Conservation (phyloP, 768 basidiomycete species). For the Boletus rubescentipes region DNA sequence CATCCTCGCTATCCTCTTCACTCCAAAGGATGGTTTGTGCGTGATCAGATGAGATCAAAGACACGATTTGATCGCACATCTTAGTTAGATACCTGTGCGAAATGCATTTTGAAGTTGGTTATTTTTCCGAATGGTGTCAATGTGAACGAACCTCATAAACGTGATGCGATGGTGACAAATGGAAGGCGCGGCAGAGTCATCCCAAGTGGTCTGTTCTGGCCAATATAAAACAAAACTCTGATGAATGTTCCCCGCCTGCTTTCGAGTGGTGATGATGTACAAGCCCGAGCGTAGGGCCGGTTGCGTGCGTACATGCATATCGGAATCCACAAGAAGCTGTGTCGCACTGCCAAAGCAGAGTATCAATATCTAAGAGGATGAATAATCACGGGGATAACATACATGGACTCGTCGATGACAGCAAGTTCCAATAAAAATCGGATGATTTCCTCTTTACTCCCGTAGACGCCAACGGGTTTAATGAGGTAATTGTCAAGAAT, state of each 20-base stretch:
- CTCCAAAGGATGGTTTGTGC: conserved; percentile 45
- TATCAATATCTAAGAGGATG: background rate
- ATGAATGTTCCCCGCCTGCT: conserved; percentile 2
- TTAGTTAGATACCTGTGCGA: conserved; percentile 54
- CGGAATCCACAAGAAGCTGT: conserved; percentile 16
- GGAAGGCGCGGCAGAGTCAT: conserved; percentile 44
- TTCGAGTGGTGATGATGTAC: conserved; percentile 15
- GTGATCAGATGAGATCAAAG: conserved; percentile 50
- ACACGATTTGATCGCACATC: conserved; percentile 54
- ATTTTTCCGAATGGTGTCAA: background rate
- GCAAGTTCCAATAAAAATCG: conserved; percentile 40
- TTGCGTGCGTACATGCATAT: background rate
- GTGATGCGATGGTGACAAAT: conserved; percentile 53
- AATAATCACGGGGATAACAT: conserved; percentile 10
- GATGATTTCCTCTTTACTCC: conserved; percentile 51
- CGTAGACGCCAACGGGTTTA: conserved; percentile 58
- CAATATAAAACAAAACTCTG: conserved; percentile 54
- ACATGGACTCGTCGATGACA: conserved; percentile 42
- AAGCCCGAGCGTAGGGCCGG: conserved; percentile 23
- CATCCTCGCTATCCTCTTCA: conserved; percentile 33
- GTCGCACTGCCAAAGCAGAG: background rate
- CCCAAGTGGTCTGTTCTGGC: conserved; percentile 62
- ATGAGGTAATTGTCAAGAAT: conserved; percentile 45
- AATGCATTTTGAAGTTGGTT: background rate
- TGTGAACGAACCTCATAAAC: too few species aligned